phyloP scores from a whole-genome alignment of 75 land plant species.

The Cryptomeria japonica region DNA sequence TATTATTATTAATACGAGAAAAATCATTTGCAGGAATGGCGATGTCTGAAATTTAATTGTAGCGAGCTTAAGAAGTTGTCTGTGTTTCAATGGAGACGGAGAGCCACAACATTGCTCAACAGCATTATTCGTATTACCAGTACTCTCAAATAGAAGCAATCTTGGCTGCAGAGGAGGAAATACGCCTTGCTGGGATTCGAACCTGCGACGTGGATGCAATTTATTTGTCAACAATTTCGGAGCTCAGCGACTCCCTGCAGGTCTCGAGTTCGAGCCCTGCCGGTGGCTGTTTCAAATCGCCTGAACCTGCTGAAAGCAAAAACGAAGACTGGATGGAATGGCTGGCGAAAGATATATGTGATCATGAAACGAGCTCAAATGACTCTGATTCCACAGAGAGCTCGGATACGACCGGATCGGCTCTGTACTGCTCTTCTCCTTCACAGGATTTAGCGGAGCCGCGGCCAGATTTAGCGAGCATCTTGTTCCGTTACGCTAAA shows the following conservation, averaged over 20 bases:
- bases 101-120: neutral
- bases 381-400: conserved; percentile 31
- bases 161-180: neutral
- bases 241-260: neutral
- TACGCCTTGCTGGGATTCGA: neutral
- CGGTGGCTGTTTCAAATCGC: neutral
- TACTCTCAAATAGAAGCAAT: neutral
- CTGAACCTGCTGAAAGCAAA: conserved; percentile 24
- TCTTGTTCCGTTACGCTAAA: neutral
- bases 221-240: neutral
- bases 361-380: neutral
- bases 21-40: neutral
- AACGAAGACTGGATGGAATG: conserved; percentile 67
- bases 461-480: neutral
- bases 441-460: neutral
- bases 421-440: conserved; percentile 5
- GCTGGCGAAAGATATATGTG: conserved; percentile 19
- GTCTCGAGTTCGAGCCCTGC: neutral
- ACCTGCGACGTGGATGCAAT: neutral
- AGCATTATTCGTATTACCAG: neutral
- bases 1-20: neutral
- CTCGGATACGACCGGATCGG: conserved; percentile 13
- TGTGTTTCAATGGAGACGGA: neutral
- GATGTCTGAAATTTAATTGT: neutral
- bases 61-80: too few relatives aligned